Evolutionary conservation across 2,329 filamentous ascomycete genomes (phyloP).

Genomic region (Aspergillus arachidicola): DNA sequence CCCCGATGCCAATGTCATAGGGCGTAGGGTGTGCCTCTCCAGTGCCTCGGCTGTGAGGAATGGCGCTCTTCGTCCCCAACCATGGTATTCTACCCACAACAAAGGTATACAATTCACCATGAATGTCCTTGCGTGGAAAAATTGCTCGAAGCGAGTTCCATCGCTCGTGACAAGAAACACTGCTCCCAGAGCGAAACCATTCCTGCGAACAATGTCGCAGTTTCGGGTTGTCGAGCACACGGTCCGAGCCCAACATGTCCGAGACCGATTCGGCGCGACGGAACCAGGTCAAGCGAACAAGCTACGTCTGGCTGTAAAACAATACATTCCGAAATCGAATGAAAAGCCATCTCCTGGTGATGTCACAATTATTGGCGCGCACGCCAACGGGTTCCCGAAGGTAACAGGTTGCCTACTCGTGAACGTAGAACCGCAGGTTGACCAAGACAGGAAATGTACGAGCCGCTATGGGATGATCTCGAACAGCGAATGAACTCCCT

Average conservation of each 20-base stretch:
- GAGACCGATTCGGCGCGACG: constrained; percentile 54
- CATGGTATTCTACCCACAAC: neutral
- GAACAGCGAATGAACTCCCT: constrained; percentile 54
- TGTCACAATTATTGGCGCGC: constrained; percentile 76
- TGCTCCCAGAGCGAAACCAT: neutral
- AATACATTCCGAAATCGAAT: constrained; percentile 74
- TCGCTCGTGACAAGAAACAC: neutral
- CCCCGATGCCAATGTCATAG: neutral
- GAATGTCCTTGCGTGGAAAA: neutral
- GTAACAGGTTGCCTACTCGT: constrained; percentile 40
- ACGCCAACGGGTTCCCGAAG: constrained; percentile 87
- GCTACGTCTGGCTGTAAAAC: constrained; percentile 73
- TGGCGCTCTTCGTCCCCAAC: neutral
- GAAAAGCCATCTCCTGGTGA: constrained; percentile 65
- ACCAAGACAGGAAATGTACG: constrained; percentile 72
- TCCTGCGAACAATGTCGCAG: neutral
- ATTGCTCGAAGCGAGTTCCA: neutral
- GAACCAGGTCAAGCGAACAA: constrained; percentile 61
- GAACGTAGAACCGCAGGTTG: constrained; percentile 5
- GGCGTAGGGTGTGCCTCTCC: neutral
- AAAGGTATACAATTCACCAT: neutral
- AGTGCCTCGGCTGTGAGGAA: neutral
- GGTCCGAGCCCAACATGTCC: constrained; percentile 53
- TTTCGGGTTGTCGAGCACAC: constrained; percentile 12
- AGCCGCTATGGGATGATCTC: constrained; percentile 81